phyloP scores from a whole-genome alignment of 768 basidiomycete genomes.

The Lactarius psammicola region DNA sequence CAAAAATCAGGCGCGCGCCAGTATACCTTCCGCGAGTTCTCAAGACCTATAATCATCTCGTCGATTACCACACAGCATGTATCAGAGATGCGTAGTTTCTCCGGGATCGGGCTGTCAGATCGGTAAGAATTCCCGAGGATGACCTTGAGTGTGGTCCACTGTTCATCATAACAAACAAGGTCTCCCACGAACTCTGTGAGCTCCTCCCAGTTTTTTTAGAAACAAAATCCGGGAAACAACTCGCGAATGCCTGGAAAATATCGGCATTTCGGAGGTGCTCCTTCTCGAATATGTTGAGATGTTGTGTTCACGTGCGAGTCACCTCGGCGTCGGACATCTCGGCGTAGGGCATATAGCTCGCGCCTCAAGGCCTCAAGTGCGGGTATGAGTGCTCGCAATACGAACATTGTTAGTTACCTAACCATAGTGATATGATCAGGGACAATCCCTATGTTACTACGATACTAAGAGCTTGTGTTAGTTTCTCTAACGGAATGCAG shows the following conservation, averaged over 20 bases:
- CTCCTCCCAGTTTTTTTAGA: background rate
- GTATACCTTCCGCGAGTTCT: background rate
- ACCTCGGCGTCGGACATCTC: no score
- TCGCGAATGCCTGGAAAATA: slow-evolving; percentile 7
- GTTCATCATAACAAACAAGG: background rate
- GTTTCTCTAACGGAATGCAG: no score
- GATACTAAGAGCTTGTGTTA: no score
- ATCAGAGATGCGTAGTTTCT: slow-evolving; percentile 4
- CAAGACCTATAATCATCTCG: background rate
- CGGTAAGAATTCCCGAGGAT: slow-evolving; percentile 1
- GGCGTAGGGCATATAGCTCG: no score
- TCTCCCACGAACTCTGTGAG: background rate
- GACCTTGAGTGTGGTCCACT: slow-evolving; percentile 7
- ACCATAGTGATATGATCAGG: no score
- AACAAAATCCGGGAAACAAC: slow-evolving; percentile 5
- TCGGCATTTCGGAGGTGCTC: slow-evolving; percentile 10
- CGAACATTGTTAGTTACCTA: no score
- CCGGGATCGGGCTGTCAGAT: background rate
- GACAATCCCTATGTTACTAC: no score
- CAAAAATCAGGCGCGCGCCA: slow-evolving; percentile 17
- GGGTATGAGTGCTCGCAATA: no score
- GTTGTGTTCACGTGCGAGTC: no score
- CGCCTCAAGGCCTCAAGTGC: no score
- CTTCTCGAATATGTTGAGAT: slow-evolving; percentile 14
- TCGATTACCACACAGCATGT: slow-evolving; percentile 11